Conservation (phyloP, 352 stramenopile species). For the Phytophthora crassamura region DNA sequence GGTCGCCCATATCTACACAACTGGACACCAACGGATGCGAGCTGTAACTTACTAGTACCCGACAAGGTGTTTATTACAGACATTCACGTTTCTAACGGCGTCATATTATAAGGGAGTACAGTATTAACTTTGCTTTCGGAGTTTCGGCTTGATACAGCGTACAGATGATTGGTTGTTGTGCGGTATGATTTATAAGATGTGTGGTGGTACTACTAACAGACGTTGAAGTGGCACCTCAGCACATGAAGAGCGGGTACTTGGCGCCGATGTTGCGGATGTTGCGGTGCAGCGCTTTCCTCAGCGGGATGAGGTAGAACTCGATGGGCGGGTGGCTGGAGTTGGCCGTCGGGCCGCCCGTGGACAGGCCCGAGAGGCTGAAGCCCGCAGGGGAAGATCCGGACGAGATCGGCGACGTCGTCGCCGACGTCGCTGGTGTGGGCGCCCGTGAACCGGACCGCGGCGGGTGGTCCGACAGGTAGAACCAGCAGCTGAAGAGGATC, state of each 20-base stretch:
- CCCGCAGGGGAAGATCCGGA: slow-evolving; percentile 52
- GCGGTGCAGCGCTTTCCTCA: slow-evolving; percentile 76
- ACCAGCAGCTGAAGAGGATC: slow-evolving; percentile 88
- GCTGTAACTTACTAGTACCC: too few relatives aligned
- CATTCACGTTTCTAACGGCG: too few relatives aligned
- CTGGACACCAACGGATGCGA: too few relatives aligned
- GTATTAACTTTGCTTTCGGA: too few relatives aligned
- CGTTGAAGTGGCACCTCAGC: slow-evolving; percentile 31
- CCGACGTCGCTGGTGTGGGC: slow-evolving; percentile 49
- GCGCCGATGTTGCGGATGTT: slow-evolving; percentile 80
- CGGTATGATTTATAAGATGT: too few relatives aligned
- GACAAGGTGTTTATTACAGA: too few relatives aligned
- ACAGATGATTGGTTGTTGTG: background rate
- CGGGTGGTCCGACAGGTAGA: slow-evolving; percentile 81
- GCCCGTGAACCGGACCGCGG: slow-evolving; percentile 42
- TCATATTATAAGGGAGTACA: too few relatives aligned
- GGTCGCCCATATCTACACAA: slow-evolving; percentile 1
- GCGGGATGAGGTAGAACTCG: slow-evolving; percentile 80
- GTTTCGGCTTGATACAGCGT: too few relatives aligned
- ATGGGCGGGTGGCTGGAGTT: slow-evolving; percentile 50
- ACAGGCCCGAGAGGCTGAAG: slow-evolving; percentile 32
- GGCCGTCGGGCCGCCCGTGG: slow-evolving; percentile 18
- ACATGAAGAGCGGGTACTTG: slow-evolving; percentile 82
- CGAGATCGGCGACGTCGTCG: slow-evolving; percentile 54
- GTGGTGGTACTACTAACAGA: too few relatives aligned